These are phyloP conservation scores for Rhynchospora tenuis DNA, from an alignment of 176 grass and related monocot species.

Conservation along the genomic window DNA sequence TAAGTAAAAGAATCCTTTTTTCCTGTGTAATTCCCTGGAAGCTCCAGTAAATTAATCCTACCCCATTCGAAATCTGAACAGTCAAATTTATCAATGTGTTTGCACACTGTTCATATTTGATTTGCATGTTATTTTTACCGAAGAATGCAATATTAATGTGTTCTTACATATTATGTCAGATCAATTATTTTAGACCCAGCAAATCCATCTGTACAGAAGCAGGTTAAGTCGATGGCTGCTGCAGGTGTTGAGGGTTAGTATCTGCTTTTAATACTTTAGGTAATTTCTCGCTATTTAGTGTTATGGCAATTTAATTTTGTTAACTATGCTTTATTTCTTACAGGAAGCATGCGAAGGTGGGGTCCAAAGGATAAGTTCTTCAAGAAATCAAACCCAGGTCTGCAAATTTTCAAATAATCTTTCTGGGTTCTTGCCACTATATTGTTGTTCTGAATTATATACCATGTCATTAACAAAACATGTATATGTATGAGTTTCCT, in stretches of 20 bases:
- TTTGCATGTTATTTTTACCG: not conserved
- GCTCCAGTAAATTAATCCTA: too few species aligned
- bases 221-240: constrained; percentile 90
- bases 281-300: constrained; percentile 17
- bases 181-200: constrained; percentile 79
- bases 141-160: not conserved
- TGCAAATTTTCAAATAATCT: constrained; percentile 14
- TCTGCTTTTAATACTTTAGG: constrained; percentile 29
- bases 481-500: not conserved
- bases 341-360: constrained; percentile 92
- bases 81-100: not conserved
- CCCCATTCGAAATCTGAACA: too few species aligned
- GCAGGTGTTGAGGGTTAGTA: constrained; percentile 76
- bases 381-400: constrained; percentile 87
- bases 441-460: constrained; percentile 16
- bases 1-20: too few species aligned
- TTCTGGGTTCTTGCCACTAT: not conserved
- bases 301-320: not conserved
- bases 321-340: constrained; percentile 30
- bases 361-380: constrained; percentile 67
- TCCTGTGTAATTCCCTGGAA: too few species aligned
- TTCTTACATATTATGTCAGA: constrained; percentile 34
- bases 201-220: constrained; percentile 96
- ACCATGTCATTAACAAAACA: constrained; percentile 11
- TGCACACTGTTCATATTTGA: not conserved